Conservation (phyloP, 2,329 filamentous ascomycete genomes). For the Madurella mycetomatis region DNA sequence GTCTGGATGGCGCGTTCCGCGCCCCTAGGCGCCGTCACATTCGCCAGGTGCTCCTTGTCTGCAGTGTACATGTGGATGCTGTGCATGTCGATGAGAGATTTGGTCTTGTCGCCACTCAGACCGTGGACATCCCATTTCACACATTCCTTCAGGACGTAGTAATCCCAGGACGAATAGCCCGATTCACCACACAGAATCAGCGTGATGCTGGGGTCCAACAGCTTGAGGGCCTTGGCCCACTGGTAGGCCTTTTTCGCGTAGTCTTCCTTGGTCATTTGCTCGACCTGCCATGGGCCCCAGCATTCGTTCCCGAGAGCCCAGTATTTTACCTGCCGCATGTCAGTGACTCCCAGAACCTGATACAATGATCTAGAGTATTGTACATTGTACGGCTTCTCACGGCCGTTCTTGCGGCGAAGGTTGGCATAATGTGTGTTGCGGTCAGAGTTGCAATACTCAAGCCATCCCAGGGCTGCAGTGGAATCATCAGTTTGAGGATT, state of each 20-base stretch:
- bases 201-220: constrained; percentile 63
- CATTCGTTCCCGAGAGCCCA: constrained; percentile 79
- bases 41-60: constrained; percentile 44
- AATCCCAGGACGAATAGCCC: constrained; percentile 67
- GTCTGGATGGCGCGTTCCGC: constrained; percentile 73
- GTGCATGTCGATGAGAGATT: constrained; percentile 62
- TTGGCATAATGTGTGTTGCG: constrained; percentile 78
- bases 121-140: constrained; percentile 44
- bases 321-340: constrained; percentile 56
- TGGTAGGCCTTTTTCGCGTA: constrained; percentile 66
- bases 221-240: constrained; percentile 67
- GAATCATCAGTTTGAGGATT: background rate
- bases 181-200: constrained; percentile 73
- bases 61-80: constrained; percentile 76
- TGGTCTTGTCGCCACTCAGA: constrained; percentile 8
- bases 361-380: background rate
- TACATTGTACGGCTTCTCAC: constrained; percentile 66
- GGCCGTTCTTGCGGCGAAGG: constrained; percentile 69
- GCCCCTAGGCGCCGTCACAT: constrained; percentile 59
- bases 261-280: constrained; percentile 63
- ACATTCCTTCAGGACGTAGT: constrained; percentile 67
- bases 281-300: constrained; percentile 65
- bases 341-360: background rate
- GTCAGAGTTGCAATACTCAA: constrained; percentile 83
- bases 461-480: constrained; percentile 57